A percentile compares a stretch with the other conserved stretches of the same genome.
These are phyloP conservation scores for Citrus maxima DNA, from an alignment of 345 rosid genomes.

Conservation along the genomic window DNA sequence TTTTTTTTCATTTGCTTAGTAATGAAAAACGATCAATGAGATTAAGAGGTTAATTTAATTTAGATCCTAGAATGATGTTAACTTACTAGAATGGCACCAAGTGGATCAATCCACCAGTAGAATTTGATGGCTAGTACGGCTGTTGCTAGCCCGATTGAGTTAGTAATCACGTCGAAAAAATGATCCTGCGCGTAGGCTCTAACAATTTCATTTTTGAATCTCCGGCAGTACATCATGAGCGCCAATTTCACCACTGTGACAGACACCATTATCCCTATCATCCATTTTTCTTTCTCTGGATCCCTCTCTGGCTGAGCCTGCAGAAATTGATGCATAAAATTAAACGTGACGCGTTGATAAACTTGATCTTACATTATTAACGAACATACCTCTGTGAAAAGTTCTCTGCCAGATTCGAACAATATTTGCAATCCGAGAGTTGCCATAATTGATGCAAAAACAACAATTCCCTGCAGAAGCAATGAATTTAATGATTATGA, in stretches of 20 bases:
- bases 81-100: conserved; percentile 51
- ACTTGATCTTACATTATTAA: neutral
- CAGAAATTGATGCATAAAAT: neutral
- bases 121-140: conserved; percentile 45
- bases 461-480: conserved; percentile 44
- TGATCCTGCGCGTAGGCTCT: conserved; percentile 57
- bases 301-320: conserved; percentile 50
- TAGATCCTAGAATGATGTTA: neutral
- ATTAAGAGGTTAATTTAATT: neutral
- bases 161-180: conserved; percentile 53
- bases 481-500: neutral
- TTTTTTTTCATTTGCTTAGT: neutral
- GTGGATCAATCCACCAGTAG: conserved; percentile 58
- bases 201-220: conserved; percentile 41
- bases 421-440: conserved; percentile 53
- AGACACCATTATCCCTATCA: conserved; percentile 55
- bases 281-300: conserved; percentile 47
- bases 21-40: neutral
- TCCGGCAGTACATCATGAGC: conserved; percentile 35
- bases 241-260: conserved; percentile 41
- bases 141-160: conserved; percentile 43
- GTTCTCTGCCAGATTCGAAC: conserved; percentile 55
- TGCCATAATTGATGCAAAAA: conserved; percentile 56
- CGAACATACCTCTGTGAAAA: conserved; percentile 30
- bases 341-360: no score